These are phyloP conservation scores for Stachybotrys elegans DNA, from an alignment of 2,329 filamentous ascomycete genomes.

Conservation along the genomic window DNA sequence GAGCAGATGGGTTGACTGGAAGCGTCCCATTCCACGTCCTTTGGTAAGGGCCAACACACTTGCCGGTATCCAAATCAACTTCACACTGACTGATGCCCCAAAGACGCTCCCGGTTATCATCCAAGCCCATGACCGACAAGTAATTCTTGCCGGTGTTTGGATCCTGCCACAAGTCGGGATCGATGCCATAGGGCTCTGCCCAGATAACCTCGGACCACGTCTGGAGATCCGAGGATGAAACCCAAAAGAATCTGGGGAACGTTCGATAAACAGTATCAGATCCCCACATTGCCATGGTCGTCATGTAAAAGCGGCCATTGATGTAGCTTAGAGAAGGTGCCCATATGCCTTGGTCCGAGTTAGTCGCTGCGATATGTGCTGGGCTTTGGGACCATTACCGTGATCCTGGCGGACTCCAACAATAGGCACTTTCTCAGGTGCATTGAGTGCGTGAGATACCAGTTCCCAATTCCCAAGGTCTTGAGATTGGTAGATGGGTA, in stretches of 20 bases:
- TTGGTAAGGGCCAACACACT: slow-evolving; percentile 13
- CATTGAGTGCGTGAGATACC: slow-evolving; percentile 4
- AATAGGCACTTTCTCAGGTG: slow-evolving; percentile 6
- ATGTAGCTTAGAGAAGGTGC: slow-evolving; percentile 6
- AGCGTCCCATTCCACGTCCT: slow-evolving; percentile 18
- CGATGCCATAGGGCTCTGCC: slow-evolving; percentile 9
- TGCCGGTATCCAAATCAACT: slow-evolving; percentile 11
- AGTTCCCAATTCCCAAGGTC: slow-evolving; percentile 8
- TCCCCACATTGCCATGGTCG: slow-evolving; percentile 25
- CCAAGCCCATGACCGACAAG: slow-evolving; percentile 15
- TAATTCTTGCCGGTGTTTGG: slow-evolving; percentile 10
- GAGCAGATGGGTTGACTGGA: slow-evolving; percentile 7
- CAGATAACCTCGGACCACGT: slow-evolving; percentile 8
- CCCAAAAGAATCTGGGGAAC: slow-evolving; percentile 24
- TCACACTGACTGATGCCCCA: slow-evolving; percentile 19
- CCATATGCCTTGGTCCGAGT: slow-evolving; percentile 4
- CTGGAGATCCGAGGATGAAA: slow-evolving; percentile 14
- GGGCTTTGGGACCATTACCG: neutral
- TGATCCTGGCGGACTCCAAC: slow-evolving; percentile 2
- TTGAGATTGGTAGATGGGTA: slow-evolving; percentile 8
- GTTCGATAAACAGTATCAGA: slow-evolving; percentile 31
- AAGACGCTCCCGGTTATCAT: slow-evolving; percentile 15
- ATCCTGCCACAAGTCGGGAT: slow-evolving; percentile 11
- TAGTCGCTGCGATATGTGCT: neutral
- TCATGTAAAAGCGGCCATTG: slow-evolving; percentile 6